Evolutionary conservation across 192 early-diverging fungal genomes (phyloP), one percentile per base, ranked within the genome.

Genomic region (Backusella parvicylindrica): DNA sequence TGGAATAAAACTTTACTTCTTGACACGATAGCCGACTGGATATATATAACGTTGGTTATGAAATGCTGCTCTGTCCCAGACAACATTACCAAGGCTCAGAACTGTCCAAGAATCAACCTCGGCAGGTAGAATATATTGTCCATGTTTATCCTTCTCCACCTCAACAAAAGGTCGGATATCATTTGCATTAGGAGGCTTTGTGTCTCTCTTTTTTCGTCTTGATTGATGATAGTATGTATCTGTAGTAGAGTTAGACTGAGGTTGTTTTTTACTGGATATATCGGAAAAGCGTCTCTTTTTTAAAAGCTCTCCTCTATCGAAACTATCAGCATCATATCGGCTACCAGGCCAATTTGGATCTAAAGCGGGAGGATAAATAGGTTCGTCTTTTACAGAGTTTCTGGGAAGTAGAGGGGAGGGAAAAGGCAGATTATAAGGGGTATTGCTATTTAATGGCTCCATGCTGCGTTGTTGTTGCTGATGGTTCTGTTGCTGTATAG

Each of bases 1-100:
- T n/a, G n/a, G n/a, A 43, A 56, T 2, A 30, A 6, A 36, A 71
- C 33, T 73, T 82, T 78, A 84, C 83, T 82, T 82, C 63, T 79
- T 85, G 7, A 91, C 87, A n/a, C 82, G 87, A 84, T 95, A 98
- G 18, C 96, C 96, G 6, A 96, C 93, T 1, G 96, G 96, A 83
- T 87, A 98, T 67, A 98, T 97, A 74, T 98, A 97, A 8, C 95
- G 86, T 75, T 97, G 93, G 71, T 88, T 94, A 72, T 98, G 95
- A 78, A 93, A 98, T 1, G 89, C 83, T 37, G 89, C 86, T 18
- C 91, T 87, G 77, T 96, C 92, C 79, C 85, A 88, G 5, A 95
- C 85, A 12, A 98, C 89, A 18, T 71, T 74, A 21, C 96, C 96
- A 23, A 95, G 84, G 68, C 60, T 71, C 2, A 89, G 79, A 23